These are phyloP conservation scores for Penicilliopsis zonata DNA, from an alignment of 495 filamentous ascomycete species.

Conservation along the genomic window DNA sequence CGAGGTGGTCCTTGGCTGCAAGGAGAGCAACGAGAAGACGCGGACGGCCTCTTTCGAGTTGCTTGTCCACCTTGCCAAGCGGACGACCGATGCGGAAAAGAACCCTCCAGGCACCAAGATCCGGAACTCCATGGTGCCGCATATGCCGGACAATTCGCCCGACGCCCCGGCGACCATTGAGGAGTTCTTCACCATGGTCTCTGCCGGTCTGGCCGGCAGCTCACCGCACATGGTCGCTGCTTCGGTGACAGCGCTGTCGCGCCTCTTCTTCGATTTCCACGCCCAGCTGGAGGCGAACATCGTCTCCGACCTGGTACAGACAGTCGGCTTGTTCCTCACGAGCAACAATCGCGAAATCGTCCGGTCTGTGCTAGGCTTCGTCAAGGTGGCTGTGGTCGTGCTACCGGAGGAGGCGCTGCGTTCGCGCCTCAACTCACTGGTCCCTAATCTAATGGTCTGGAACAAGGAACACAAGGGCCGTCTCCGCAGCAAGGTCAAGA, in stretches of 20 bases:
- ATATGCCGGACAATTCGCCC: constrained; percentile 75
- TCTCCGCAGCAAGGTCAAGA: constrained; percentile 92
- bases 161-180: constrained; percentile 66
- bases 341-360: constrained; percentile 95
- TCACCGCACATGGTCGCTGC: constrained; percentile 94
- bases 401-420: constrained; percentile 64
- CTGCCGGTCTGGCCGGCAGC: constrained; percentile 79
- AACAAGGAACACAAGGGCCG: constrained; percentile 95
- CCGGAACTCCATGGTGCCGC: constrained; percentile 68
- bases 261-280: constrained; percentile 83
- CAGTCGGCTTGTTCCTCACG: constrained; percentile 87
- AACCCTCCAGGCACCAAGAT: constrained; percentile 57
- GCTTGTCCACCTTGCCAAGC: constrained; percentile 75
- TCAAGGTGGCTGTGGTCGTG: constrained; percentile 87
- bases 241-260: constrained; percentile 80
- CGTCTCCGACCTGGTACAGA: constrained; percentile 70
- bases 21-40: constrained; percentile 93
- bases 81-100: constrained; percentile 46
- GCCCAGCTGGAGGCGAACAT: constrained; percentile 42
- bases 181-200: constrained; percentile 97
- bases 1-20: constrained; percentile 87
- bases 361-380: constrained; percentile 80
- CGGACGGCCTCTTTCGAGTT: constrained; percentile 81
- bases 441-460: constrained; percentile 90
- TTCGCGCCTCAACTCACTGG: constrained; percentile 56